phyloP scores from a whole-genome alignment of 305 asterid species.

The Solanum chacoense region DNA sequence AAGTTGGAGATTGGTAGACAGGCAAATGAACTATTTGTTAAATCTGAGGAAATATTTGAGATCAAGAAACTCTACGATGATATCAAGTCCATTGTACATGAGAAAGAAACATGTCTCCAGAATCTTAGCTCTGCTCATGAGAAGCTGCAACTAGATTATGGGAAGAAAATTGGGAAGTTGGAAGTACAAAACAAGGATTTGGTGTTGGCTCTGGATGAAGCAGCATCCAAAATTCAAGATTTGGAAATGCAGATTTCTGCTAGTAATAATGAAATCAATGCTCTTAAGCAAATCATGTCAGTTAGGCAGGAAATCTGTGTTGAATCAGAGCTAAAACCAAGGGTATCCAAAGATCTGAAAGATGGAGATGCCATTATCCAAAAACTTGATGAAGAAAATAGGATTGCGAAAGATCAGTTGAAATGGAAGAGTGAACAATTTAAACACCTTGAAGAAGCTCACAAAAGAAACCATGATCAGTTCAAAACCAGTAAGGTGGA shows the following conservation, averaged over 20 bases:
- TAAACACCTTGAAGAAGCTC: neutral
- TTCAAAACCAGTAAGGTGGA: neutral
- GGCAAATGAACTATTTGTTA: neutral
- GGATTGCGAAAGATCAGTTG: neutral
- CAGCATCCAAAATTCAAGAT: neutral
- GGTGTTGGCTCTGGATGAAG: neutral
- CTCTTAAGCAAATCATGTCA: neutral
- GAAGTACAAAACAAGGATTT: neutral
- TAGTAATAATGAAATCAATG: neutral
- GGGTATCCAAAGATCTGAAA: neutral
- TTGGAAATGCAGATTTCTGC: neutral
- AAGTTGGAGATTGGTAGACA: neutral
- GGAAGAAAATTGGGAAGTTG: neutral
- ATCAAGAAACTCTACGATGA: neutral
- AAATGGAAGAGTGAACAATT: neutral
- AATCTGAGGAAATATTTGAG: neutral
- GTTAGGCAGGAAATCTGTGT: neutral
- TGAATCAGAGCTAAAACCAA: neutral
- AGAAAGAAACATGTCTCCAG: neutral
- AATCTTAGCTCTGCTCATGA: neutral
- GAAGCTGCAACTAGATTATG: neutral
- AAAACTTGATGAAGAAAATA: neutral
- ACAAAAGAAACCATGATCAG: neutral
- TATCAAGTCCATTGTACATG: neutral
- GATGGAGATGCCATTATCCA: neutral